These are phyloP conservation scores for Erysimum pusillum DNA, from an alignment of 441 rosid species.

Conservation along the genomic window DNA sequence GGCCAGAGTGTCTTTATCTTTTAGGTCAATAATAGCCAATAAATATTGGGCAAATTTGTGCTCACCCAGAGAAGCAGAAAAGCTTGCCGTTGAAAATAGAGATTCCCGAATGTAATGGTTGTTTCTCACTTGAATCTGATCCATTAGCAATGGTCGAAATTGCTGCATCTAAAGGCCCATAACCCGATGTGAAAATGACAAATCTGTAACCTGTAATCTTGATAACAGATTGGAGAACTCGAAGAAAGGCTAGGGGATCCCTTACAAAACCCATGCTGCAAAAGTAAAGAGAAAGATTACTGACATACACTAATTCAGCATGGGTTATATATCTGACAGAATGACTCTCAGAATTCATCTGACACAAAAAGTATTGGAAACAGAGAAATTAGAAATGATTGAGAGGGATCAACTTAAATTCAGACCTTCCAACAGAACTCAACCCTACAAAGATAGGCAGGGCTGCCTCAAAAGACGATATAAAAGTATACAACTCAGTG, in stretches of 20 bases:
- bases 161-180: slow-evolving; percentile 77
- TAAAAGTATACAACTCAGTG: slow-evolving; percentile 61
- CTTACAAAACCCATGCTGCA: slow-evolving; percentile 89
- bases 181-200: slow-evolving; percentile 82
- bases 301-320: not conserved
- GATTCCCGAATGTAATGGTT: slow-evolving; percentile 54
- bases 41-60: slow-evolving; percentile 1
- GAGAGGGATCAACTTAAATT: slow-evolving; percentile 28
- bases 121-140: slow-evolving; percentile 42
- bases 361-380: not conserved
- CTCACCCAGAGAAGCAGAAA: slow-evolving; percentile 90
- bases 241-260: slow-evolving; percentile 78
- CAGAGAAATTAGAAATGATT: slow-evolving; percentile 14
- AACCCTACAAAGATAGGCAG: slow-evolving; percentile 79
- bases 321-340: slow-evolving; percentile 1
- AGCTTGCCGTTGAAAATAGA: slow-evolving; percentile 67
- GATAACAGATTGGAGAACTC: slow-evolving; percentile 66
- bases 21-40: not conserved
- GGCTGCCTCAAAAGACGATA: slow-evolving; percentile 49
- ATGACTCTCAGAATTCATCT: not conserved
- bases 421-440: slow-evolving; percentile 91
- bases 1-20: not conserved
- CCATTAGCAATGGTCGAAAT: slow-evolving; percentile 53
- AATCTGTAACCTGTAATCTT: slow-evolving; percentile 69
- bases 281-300: slow-evolving; percentile 51